Conservation (phyloP, 768 basidiomycete species). For the Basidioascus undulatus region DNA sequence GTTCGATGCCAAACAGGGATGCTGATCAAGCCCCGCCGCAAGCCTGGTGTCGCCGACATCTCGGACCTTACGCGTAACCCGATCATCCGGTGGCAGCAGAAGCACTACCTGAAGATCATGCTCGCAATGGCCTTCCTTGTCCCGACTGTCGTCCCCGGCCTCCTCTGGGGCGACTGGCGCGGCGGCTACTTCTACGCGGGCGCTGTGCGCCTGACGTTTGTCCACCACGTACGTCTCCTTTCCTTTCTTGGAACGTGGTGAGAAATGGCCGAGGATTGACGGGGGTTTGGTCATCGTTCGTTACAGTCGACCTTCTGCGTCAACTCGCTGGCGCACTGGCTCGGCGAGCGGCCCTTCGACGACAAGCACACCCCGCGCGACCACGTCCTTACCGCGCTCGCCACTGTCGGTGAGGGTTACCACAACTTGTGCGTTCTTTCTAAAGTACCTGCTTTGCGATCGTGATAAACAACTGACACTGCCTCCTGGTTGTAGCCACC, state of each 20-base stretch:
- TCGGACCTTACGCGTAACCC: constrained; percentile 46
- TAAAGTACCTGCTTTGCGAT: background rate
- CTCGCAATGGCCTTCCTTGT: constrained; percentile 44
- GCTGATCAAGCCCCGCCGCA: constrained; percentile 45
- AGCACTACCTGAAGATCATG: constrained; percentile 38
- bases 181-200: constrained; percentile 54
- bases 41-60: constrained; percentile 43
- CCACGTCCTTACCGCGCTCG: constrained; percentile 52
- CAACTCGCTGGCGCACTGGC: constrained; percentile 67
- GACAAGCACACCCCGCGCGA: constrained; percentile 44
- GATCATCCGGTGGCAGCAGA: constrained; percentile 56
- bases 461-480: background rate
- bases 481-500: constrained; percentile 14
- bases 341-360: constrained; percentile 59
- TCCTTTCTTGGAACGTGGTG: too few relatives aligned
- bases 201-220: constrained; percentile 46
- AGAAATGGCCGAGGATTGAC: too few relatives aligned
- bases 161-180: constrained; percentile 48
- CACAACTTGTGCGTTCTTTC: constrained; percentile 36
- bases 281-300: constrained; percentile 1
- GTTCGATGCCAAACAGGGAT: too few relatives aligned
- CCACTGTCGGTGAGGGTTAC: constrained; percentile 71
- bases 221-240: constrained; percentile 48
- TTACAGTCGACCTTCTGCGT: constrained; percentile 60
- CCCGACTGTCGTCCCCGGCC: constrained; percentile 41